These are phyloP conservation scores for Phytophthora podocarpi DNA, from an alignment of 352 stramenopile species.

Conservation along the genomic window DNA sequence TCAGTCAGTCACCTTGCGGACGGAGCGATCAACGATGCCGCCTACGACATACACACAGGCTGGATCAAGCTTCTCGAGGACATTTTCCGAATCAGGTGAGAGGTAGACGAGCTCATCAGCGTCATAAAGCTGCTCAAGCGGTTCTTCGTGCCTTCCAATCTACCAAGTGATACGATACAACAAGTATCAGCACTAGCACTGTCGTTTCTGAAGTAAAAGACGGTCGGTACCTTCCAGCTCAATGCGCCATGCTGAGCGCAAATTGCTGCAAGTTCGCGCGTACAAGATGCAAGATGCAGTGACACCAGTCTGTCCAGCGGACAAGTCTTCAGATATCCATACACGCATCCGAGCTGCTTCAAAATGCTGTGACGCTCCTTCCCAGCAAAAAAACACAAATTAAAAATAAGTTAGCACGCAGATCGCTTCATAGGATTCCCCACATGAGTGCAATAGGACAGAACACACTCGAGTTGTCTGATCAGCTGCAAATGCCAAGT, in stretches of 20 bases:
- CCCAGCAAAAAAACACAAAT: neutral
- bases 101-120: conserved; percentile 75
- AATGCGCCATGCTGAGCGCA: conserved; percentile 47
- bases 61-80: conserved; percentile 59
- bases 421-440: too few relatives aligned
- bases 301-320: conserved; percentile 65
- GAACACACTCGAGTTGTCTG: conserved; percentile 52
- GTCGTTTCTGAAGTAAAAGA: neutral
- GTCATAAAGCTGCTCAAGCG: conserved; percentile 59
- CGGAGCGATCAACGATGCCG: conserved; percentile 85
- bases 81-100: conserved; percentile 78
- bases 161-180: neutral
- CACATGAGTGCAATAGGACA: neutral
- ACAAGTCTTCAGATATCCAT: conserved; percentile 80
- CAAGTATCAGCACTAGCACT: neutral
- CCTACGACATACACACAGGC: conserved; percentile 75
- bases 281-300: conserved; percentile 60
- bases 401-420: too few relatives aligned
- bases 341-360: conserved; percentile 80
- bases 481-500: conserved; percentile 56
- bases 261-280: conserved; percentile 33
- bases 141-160: conserved; percentile 46
- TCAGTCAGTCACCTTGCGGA: conserved; percentile 38
- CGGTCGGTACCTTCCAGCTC: conserved; percentile 62
- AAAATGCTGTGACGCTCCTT: conserved; percentile 82